Base-by-base conservation (phyloP, 2,329 filamentous ascomycete genomes). In the Penicillium sp. region DNA sequence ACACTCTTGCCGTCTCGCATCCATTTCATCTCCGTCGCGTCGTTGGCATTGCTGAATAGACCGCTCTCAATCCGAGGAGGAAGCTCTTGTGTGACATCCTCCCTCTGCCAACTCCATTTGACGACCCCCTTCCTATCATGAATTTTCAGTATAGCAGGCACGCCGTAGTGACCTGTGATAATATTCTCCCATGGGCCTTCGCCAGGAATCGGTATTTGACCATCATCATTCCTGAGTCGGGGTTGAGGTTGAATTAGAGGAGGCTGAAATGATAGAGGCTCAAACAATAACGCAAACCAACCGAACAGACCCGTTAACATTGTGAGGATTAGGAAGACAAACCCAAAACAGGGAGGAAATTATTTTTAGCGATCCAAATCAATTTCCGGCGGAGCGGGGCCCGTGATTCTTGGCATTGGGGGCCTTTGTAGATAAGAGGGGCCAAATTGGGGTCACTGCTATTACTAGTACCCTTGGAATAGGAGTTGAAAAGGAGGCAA, bases 21-120 rank as follows among this genome's bases (percentile, higher is more conserved):
- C 54, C 53, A 63, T 34, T 61, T 63, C 29, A 63, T 50, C 8
- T 63, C 60, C 6, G 59, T 63, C 12, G 60, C 60, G 41, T 63
- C 60, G 40, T 63, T 61, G 19, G 52, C 58, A 12, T 36, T 29
- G 25, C 51, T 53, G 30, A 49, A 57, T 13, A 63, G 51, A 33
- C 59, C 60, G 10, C 47, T 46, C 13, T 38, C 33, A 12, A 63
- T 37, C 10, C 40, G 25, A 3, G 53, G 40, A 2, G 60, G 60
- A 0, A 63, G 34, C 2, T 43, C 29, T 30, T 63, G 60, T 1
- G 33, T 51, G 4, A 62, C 59, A 46, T 62, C 54, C 34, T 52
- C 35, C 10, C 55, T 53, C 12, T 50, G 41, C 50, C 50, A 57
- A 11, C 41, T 54, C 55, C 55, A 57, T 56, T 51, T 54, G 11